Evolutionary conservation across 805 yeast genomes (phyloP).

Genomic region (Priceomyces melissophilus): DNA sequence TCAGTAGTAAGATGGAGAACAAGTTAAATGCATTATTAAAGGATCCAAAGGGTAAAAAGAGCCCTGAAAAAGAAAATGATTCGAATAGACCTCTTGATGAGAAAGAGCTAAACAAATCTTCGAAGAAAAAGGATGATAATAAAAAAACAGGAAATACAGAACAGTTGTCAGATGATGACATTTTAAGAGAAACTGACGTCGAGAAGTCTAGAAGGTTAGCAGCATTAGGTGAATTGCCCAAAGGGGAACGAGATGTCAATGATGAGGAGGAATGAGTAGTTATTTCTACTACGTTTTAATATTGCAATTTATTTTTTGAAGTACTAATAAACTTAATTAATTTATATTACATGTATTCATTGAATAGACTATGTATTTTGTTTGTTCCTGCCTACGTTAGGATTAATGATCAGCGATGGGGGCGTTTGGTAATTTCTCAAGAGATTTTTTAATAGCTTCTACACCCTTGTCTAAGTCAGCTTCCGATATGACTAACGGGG

Average conservation of each 20-base stretch:
- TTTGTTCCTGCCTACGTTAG: no score
- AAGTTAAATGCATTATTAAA: conserved; percentile 15
- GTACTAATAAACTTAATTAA: background rate
- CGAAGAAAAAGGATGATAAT: conserved; percentile 3
- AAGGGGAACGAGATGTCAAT: conserved; percentile 42
- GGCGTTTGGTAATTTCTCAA: conserved; percentile 53
- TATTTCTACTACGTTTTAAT: background rate
- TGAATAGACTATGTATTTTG: no score
- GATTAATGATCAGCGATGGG: conserved; percentile 42
- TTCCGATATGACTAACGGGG: conserved; percentile 87
- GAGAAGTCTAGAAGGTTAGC: conserved; percentile 62
- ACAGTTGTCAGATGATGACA: conserved; percentile 14
- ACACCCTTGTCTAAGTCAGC: conserved; percentile 84
- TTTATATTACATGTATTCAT: background rate
- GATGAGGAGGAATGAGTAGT: conserved; percentile 38
- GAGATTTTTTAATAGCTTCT: conserved; percentile 60
- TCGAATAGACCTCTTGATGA: background rate
- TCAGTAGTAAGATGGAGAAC: conserved; percentile 14
- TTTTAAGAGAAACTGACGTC: conserved; percentile 54
- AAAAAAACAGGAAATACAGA: conserved; percentile 11
- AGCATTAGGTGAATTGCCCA: conserved; percentile 46
- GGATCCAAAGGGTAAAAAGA: background rate
- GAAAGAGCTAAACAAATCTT: conserved; percentile 10
- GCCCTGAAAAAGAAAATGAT: background rate
- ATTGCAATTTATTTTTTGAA: background rate